Evolutionary conservation across 495 filamentous ascomycete species (phyloP).

Genomic region (Xylaria longipes): DNA sequence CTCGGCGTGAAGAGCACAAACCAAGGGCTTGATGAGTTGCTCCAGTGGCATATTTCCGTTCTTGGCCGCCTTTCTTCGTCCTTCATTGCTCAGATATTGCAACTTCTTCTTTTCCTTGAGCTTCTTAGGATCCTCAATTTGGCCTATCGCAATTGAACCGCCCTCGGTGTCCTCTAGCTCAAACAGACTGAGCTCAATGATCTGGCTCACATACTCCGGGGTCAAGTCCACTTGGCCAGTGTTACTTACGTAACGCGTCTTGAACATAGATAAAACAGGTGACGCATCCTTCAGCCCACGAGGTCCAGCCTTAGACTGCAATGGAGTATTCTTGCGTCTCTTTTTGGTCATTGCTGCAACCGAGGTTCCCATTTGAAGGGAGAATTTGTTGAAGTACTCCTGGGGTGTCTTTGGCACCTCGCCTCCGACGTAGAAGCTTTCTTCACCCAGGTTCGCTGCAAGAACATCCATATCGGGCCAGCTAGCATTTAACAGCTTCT

Average conservation of each 20-base stretch:
- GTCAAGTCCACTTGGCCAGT: conserved; percentile 37
- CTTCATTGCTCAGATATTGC: conserved; percentile 8
- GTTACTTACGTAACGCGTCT: conserved; percentile 33
- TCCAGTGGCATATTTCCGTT: conserved; percentile 20
- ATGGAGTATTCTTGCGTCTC: conserved; percentile 21
- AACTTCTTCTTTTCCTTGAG: conserved; percentile 24
- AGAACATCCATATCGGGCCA: conserved; percentile 51
- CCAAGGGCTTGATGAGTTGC: conserved; percentile 28
- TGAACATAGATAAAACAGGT: conserved; percentile 43
- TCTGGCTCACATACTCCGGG: conserved; percentile 32
- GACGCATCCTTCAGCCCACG: conserved; percentile 35
- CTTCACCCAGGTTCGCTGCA: conserved; percentile 28
- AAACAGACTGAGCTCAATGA: conserved; percentile 37
- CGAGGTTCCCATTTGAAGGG: conserved; percentile 45
- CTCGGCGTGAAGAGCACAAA: conserved; percentile 38
- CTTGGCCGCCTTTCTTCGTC: conserved; percentile 12
- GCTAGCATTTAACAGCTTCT: conserved; percentile 30
- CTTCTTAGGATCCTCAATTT: conserved; percentile 26
- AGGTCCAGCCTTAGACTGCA: conserved; percentile 35
- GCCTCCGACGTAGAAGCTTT: conserved; percentile 42
- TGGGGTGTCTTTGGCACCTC: conserved; percentile 34
- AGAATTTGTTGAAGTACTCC: conserved; percentile 45
- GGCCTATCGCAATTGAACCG: conserved; percentile 20
- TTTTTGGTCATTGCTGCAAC: conserved; percentile 35
- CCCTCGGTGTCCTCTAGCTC: conserved; percentile 29